Conservation (phyloP, 768 basidiomycete genomes). For the Cyathus striatus region DNA sequence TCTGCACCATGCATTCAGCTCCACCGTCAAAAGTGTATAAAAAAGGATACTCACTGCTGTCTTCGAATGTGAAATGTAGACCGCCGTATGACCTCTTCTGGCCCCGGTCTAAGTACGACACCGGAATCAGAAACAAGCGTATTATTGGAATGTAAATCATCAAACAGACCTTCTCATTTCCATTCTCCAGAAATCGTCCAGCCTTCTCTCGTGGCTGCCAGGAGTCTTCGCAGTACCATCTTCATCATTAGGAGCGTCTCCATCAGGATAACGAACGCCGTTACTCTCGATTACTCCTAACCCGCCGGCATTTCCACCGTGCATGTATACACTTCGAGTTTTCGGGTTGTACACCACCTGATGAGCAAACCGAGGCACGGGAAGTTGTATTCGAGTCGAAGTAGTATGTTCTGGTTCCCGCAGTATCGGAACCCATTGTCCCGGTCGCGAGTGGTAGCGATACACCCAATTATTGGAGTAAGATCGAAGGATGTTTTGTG, state of each 20-base stretch:
- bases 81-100: constrained; percentile 59
- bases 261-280: constrained; percentile 4
- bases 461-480: constrained; percentile 66
- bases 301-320: constrained; percentile 71
- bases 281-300: constrained; percentile 7
- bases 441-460: constrained; percentile 53
- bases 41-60: constrained; percentile 53
- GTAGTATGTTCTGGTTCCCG: constrained; percentile 20
- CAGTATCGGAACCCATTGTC: constrained; percentile 60
- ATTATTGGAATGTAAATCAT: neutral
- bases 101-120: constrained; percentile 40
- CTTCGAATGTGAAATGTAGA: constrained; percentile 61
- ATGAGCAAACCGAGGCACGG: constrained; percentile 68
- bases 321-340: constrained; percentile 56
- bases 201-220: constrained; percentile 35
- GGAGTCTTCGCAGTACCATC: constrained; percentile 11
- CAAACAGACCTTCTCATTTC: constrained; percentile 50
- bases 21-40: neutral
- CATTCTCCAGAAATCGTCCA: constrained; percentile 83
- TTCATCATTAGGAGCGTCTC: constrained; percentile 2
- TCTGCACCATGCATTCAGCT: constrained; percentile 25
- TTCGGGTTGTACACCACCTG: constrained; percentile 69
- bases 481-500: constrained; percentile 33
- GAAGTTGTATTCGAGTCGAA: constrained; percentile 26
- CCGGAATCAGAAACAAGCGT: neutral